Base-by-base conservation (phyloP, 352 stramenopile genomes). In the Phytopythium cucurbitacearum region DNA sequence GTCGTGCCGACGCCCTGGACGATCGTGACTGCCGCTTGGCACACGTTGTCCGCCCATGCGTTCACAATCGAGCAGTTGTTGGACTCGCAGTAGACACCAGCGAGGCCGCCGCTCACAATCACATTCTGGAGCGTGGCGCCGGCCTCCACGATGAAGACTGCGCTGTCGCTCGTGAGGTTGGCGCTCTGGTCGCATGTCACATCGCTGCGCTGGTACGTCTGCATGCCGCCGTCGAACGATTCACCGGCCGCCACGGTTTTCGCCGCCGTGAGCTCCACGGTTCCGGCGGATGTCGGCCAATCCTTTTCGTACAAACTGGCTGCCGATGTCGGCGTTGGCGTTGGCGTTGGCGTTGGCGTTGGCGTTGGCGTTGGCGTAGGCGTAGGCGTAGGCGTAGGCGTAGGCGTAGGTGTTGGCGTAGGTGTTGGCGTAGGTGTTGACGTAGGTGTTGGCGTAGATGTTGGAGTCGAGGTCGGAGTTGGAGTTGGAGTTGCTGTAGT, bases 41-140 rank as follows among this genome's bases (percentile, higher is more conserved):
- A 70, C 8, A 75, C 76, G 39, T 65, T 72, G 16, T 79, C 70
- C n/a, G 70, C 70, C 75, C 75, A 89, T 21, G 85, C 69, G 44
- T 75, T 76, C 33, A 80, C 73, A 1, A 89, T 54, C 10, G 68
- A 66, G 48, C 78, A 89, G 56, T 85, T 85, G 57, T 89, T 69
- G 35, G 69, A 68, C 12, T 73, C 66, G 40, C 78, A 89, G 51
- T 69, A 79, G 4, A 89, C 64, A 16, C 78, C 71, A 2, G 63
- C 40, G 13, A 78, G 61, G 16, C 73, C 73, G 11, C 56, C 67
- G 34, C 73, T 66, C 40, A 89, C 72, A 59, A 89, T 82, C 11
- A 74, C 78, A 49, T 89, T 89, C 50, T 77, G 73, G 13, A 89
- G 65, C 5, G 68, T 69, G 9, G 73, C 78, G 38, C 78, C 78